Evolutionary conservation across 1,284 basidiomycete species (phyloP).

Genomic region (Phylloporus gajari): DNA sequence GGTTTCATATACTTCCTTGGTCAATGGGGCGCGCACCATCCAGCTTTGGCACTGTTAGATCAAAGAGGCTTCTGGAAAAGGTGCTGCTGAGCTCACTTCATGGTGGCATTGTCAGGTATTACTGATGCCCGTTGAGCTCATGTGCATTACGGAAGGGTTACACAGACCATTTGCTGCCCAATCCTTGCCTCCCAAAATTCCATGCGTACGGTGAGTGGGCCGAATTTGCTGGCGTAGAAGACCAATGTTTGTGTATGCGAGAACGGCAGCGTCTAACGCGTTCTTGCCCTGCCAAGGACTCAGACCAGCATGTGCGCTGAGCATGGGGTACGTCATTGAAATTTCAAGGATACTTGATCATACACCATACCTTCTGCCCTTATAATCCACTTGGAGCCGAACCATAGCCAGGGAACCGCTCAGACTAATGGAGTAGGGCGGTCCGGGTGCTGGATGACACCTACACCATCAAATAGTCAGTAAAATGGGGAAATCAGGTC

Average conservation of each 20-base stretch:
- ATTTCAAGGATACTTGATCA: background rate
- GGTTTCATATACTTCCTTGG: slow-evolving; percentile 66
- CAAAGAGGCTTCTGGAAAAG: background rate
- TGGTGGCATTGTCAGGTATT: slow-evolving; percentile 80
- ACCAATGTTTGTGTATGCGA: slow-evolving; percentile 77
- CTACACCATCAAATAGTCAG: slow-evolving; percentile 40
- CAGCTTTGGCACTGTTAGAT: slow-evolving; percentile 52
- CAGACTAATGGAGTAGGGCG: slow-evolving; percentile 62
- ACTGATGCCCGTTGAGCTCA: slow-evolving; percentile 55
- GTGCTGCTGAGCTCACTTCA: slow-evolving; percentile 52
- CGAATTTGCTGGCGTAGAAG: slow-evolving; percentile 79
- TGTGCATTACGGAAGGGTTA: background rate
- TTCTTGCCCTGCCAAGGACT: slow-evolving; percentile 82
- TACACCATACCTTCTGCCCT: slow-evolving; percentile 64
- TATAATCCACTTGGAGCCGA: slow-evolving; percentile 61
- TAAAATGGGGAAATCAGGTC: background rate
- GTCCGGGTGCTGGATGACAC: slow-evolving; percentile 73
- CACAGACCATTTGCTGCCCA: slow-evolving; percentile 69
- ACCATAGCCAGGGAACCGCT: slow-evolving; percentile 65
- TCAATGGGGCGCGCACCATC: slow-evolving; percentile 75
- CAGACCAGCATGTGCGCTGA: slow-evolving; percentile 73
- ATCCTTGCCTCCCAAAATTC: slow-evolving; percentile 69
- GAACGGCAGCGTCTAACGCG: slow-evolving; percentile 80
- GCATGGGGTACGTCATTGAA: slow-evolving; percentile 3
- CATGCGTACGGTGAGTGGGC: slow-evolving; percentile 71